Evolutionary conservation across 2,329 filamentous ascomycete genomes (phyloP), one percentile per base, ranked within the genome.

Genomic region (Nemania sp.): DNA sequence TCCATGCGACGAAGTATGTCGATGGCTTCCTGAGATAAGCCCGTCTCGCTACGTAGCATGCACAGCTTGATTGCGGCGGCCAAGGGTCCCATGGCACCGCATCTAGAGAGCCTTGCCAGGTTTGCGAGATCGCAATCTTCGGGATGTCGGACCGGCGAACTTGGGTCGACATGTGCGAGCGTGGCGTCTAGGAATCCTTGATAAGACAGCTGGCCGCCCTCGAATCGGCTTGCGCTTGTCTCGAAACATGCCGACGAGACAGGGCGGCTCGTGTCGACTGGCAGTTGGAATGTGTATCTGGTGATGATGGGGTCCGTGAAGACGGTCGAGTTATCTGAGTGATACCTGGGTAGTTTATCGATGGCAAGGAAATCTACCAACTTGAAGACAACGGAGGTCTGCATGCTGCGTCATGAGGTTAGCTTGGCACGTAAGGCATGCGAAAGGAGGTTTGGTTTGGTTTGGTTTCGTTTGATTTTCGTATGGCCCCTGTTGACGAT

Each of bases 11-110:
- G 50, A n/a, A 62, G 59, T 11, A 58, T 5, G 18, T 62, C 32
- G 12, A 62, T 53, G 32, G 39, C 7, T 1, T 54, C 54, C 37
- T 58, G 42, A 21, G 54, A 58, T 21, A 62, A 25, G 49, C 7
- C 7, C 2, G 29, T 17, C 15, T 25, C 20, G n/a, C 45, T 50
- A 45, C 48, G 12, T 45, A 62, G 45, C 54, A 62, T 39, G 46
- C 39, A 62, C 18, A 62, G 7, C n/a, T 58, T 62, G 54, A 62
- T 54, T 50, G 59, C 59, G 37, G 59, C 59, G 13, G 59, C 59
- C 7, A 62, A 54, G 25, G 54, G 43, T 32, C 59, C 59, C 54
- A 62, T 58, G 10, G 59, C 18, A 54, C 54, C 59, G 50, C 54
- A 42, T 6, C 1, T 51, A n/a, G 59, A 58, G 51, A 62, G 59